Conservation (phyloP, 1,284 basidiomycete genomes). For the Irpex lacteus region DNA sequence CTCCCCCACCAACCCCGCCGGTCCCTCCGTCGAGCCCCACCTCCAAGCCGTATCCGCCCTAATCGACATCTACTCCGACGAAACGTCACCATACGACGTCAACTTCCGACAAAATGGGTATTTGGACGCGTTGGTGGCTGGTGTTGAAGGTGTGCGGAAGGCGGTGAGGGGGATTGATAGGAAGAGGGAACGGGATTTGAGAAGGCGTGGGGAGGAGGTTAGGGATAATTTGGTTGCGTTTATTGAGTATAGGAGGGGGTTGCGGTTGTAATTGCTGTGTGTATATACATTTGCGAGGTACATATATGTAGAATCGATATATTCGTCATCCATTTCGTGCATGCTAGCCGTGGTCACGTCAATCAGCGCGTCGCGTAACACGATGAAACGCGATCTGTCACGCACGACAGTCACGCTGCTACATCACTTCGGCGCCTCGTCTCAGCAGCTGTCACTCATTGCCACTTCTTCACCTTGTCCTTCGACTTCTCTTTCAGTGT, state of each 20-base stretch:
- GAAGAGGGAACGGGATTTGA: conserved; percentile 38
- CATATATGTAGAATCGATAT: background rate
- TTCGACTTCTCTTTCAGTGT: background rate
- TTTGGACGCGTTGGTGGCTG: conserved; percentile 38
- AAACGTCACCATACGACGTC: conserved; percentile 76
- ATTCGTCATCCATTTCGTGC: too few species aligned
- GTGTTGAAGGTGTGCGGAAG: conserved; percentile 42
- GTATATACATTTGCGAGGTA: background rate
- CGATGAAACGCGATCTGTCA: background rate
- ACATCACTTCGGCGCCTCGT: background rate
- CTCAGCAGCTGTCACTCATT: background rate
- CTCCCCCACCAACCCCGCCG: conserved; percentile 32
- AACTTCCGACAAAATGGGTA: conserved; percentile 64
- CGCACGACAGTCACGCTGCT: background rate
- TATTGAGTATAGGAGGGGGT: conserved; percentile 74
- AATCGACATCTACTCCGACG: conserved; percentile 96
- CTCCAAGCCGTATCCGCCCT: conserved; percentile 84
- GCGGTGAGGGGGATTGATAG: conserved; percentile 43
- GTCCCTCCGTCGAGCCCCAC: conserved; percentile 63
- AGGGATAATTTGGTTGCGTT: conserved; percentile 89
- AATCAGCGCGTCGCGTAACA: background rate
- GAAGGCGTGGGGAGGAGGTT: conserved; percentile 66
- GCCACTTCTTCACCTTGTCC: too few species aligned
- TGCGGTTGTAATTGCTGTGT: conserved; percentile 39
- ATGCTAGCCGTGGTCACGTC: background rate